Evolutionary conservation across 2,329 filamentous ascomycete genomes (phyloP).

Genomic region (Colletotrichum abscissum): DNA sequence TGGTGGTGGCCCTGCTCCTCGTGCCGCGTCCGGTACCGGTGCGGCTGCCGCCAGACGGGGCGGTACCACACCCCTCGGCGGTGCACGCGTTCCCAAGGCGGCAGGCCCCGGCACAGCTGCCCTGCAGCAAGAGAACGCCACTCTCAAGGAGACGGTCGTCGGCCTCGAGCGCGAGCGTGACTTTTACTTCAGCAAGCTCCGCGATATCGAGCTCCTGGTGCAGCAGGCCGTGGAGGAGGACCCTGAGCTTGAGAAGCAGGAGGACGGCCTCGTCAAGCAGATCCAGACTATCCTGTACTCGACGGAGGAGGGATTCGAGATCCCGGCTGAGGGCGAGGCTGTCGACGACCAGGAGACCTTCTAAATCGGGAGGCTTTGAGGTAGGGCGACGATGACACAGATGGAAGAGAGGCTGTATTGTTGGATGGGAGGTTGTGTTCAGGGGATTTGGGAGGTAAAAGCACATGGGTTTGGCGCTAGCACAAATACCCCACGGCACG

Average conservation of each 20-base stretch:
- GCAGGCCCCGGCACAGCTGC: slow-evolving; percentile 72
- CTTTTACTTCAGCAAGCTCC: slow-evolving; percentile 99
- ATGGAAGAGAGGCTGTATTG: neutral
- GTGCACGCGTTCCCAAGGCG: slow-evolving; percentile 57
- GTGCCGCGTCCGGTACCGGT: slow-evolving; percentile 60
- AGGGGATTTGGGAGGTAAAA: slow-evolving; percentile 16
- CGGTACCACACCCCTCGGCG: slow-evolving; percentile 70
- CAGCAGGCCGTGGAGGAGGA: slow-evolving; percentile 94
- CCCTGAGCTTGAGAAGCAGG: slow-evolving; percentile 92
- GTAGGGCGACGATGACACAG: neutral
- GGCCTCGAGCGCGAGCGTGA: slow-evolving; percentile 96
- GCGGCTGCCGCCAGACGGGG: slow-evolving; percentile 65
- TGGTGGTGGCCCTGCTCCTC: slow-evolving; percentile 58
- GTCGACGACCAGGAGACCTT: slow-evolving; percentile 86
- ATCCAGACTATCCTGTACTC: slow-evolving; percentile 98
- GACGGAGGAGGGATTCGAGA: slow-evolving; percentile 93
- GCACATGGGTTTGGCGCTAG: slow-evolving; percentile 33
- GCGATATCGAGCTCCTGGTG: slow-evolving; percentile 94
- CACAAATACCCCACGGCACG: slow-evolving; percentile 34
- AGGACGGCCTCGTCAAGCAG: slow-evolving; percentile 90
- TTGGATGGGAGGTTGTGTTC: slow-evolving; percentile 11
- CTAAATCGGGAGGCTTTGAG: slow-evolving; percentile 48
- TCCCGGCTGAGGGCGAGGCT: slow-evolving; percentile 81
- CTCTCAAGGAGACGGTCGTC: slow-evolving; percentile 93
- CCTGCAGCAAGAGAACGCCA: slow-evolving; percentile 85